These are phyloP conservation scores for Heterobasidion occidentale DNA, from an alignment of 1,284 basidiomycete genomes.

Conservation along the genomic window DNA sequence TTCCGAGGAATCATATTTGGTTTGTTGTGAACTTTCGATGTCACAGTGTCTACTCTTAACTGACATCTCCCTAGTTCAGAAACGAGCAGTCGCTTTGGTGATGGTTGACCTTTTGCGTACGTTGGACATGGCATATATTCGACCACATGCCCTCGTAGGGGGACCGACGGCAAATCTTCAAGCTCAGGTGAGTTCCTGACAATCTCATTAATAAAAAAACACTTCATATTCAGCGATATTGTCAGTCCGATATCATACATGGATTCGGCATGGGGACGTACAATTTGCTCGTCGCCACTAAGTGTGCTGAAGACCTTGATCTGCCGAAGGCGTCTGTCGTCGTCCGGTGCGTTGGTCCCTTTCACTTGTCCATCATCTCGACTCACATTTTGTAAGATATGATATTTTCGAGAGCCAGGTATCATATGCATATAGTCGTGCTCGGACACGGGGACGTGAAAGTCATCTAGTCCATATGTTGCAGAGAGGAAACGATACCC, in stretches of 20 bases:
- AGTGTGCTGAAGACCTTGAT: constrained; percentile 49
- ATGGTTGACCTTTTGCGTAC: constrained; percentile 36
- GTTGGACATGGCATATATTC: constrained; percentile 19
- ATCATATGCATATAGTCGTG: constrained; percentile 45
- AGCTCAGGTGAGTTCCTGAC: constrained; percentile 27
- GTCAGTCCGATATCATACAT: constrained; percentile 33
- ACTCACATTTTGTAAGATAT: constrained; percentile 33
- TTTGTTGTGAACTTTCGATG: constrained; percentile 17
- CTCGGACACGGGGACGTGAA: constrained; percentile 33
- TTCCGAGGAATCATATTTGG: constrained; percentile 66
- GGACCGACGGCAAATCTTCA: constrained; percentile 26
- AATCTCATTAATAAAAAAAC: background rate
- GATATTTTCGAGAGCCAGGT: constrained; percentile 54
- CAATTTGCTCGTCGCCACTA: constrained; percentile 57
- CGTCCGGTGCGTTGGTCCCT: constrained; percentile 39
- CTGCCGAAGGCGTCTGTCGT: constrained; percentile 45
- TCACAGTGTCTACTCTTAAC: background rate
- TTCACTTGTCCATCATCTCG: background rate
- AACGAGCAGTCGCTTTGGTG: constrained; percentile 32
- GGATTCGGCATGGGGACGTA: constrained; percentile 43
- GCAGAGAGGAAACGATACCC: constrained; percentile 45
- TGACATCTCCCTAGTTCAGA: constrained; percentile 30
- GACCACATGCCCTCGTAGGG: constrained; percentile 17
- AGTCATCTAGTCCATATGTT: constrained; percentile 58
- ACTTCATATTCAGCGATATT: background rate